Base-by-base conservation (phyloP, 306 rosid species). In the Vicia sativa region DNA sequence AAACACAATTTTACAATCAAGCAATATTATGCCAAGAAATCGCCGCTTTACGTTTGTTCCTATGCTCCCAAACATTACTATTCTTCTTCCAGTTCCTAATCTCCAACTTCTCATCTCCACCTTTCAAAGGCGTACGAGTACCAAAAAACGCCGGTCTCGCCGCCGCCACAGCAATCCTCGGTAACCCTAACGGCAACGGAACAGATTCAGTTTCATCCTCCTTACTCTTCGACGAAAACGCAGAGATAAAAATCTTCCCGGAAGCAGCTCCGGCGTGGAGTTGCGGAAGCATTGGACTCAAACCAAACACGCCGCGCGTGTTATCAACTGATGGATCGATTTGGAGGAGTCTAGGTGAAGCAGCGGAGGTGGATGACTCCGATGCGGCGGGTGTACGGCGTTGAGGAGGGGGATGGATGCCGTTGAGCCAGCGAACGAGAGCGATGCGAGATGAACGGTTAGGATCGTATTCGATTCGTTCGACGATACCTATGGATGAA, bases 361-460 rank as follows among this genome's bases (percentile, higher is more conserved):
- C 21, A 4, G 63, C 10, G 2, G 55, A 45, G 3, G 60, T 3
- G 9, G 66, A 3, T 18, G 67, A 48, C 2, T 1, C 11, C 1
- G 63, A 19, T 5, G 43, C 0, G 31, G 5, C 6, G 15, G 77
- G 4, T 21, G 61, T 5, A 7, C 9, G 55, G 67, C 39, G 68
- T 2, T 4, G 68, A 2, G 44, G 72, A 6, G 44, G 82, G n/a
- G 54, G 60, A 34, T 31, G 62, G 9, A 83, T 38, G 1, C 82
- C 87, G 35, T 67, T 59, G 45, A 59, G 29, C 85, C 87, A 83
- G 45, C 85, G 84, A 26, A 83, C 73, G 53, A 74, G 82, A 3
- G 87, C 85, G 69, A 83, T 80, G 37, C 75, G 49, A 50, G 84
- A 66, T 44, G 87, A 76, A 11, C 84, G 85, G 67, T 83, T 83